Conservation (phyloP, 768 basidiomycete genomes). For the Termitomyces sp. region DNA sequence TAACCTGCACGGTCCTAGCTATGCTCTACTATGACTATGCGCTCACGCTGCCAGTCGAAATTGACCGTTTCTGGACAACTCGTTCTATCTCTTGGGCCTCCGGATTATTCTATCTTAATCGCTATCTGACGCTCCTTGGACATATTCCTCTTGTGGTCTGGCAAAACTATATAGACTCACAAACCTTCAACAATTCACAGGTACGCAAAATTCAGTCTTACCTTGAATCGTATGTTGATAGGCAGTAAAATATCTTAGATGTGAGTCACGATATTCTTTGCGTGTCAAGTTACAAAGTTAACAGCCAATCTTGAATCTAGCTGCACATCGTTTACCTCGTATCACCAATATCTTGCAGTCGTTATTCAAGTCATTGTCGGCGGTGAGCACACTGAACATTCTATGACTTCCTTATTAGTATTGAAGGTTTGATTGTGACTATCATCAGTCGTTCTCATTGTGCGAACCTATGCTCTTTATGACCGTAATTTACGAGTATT, state of each 20-base stretch:
- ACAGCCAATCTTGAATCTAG: conserved; percentile 11
- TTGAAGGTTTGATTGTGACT: neutral
- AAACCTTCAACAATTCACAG: conserved; percentile 15
- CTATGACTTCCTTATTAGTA: neutral
- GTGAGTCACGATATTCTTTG: neutral
- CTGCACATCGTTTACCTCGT: conserved; percentile 18
- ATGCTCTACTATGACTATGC: conserved; percentile 46
- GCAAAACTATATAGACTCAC: conserved; percentile 26
- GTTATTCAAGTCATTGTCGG: conserved; percentile 33
- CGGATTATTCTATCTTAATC: conserved; percentile 38
- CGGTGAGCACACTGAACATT: conserved; percentile 14
- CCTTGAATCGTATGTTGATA: neutral
- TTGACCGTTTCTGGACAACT: conserved; percentile 39
- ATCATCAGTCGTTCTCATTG: conserved; percentile 33
- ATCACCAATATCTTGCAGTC: conserved; percentile 28
- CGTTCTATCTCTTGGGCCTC: conserved; percentile 26
- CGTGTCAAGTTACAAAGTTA: neutral
- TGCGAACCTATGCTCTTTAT: conserved; percentile 39
- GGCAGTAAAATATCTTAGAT: neutral
- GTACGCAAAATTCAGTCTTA: conserved; percentile 15
- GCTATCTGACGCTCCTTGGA: conserved; percentile 35
- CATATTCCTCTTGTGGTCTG: conserved; percentile 29
- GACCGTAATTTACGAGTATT: conserved; percentile 25
- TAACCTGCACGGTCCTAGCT: conserved; percentile 20
- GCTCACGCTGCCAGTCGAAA: conserved; percentile 39